Evolutionary conservation across 1,284 basidiomycete species (phyloP).

Genomic region (Violaceomyces palustris): DNA sequence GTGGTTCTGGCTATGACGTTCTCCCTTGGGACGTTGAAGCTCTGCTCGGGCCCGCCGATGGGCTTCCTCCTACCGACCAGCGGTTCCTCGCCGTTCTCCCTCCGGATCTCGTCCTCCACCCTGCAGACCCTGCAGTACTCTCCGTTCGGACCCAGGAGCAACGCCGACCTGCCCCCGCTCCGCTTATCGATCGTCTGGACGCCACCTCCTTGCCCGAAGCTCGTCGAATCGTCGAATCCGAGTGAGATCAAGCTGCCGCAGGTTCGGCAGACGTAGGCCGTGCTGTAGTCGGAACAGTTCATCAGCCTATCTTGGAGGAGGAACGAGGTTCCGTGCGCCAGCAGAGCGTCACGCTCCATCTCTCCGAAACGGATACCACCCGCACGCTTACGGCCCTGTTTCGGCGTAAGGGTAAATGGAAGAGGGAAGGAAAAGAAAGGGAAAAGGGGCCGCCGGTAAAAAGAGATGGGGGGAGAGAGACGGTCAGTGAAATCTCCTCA

Average conservation of each 20-base stretch:
- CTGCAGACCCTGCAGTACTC: constrained; percentile 50
- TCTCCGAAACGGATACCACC: constrained; percentile 99
- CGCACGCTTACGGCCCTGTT: constrained; percentile 97
- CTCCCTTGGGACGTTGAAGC: constrained; percentile 21
- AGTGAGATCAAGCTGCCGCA: constrained; percentile 93
- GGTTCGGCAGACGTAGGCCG: constrained; percentile 92
- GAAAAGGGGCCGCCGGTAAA: no score
- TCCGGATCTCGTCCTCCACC: constrained; percentile 22
- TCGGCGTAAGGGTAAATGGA: constrained; percentile 93
- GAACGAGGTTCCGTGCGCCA: constrained; percentile 97
- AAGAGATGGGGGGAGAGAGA: no score
- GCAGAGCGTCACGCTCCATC: constrained; percentile 98
- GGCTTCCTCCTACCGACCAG: constrained; percentile 16
- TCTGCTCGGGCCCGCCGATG: constrained; percentile 23
- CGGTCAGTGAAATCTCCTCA: no score
- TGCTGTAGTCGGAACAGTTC: constrained; percentile 99
- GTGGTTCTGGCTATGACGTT: constrained; percentile 26
- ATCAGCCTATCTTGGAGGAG: constrained; percentile 95
- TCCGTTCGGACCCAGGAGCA: constrained; percentile 39
- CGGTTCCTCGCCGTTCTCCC: constrained; percentile 19
- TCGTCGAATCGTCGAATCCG: constrained; percentile 54
- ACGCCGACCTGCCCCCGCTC: not conserved
- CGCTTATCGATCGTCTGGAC: constrained; percentile 20
- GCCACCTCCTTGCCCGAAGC: constrained; percentile 7
- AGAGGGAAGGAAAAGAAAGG: no score